A percentile compares a stretch with the other conserved stretches of the same genome.
These are phyloP conservation scores for Kingdonia uniflora DNA, from an alignment of 164 flowering plant species.

Conservation along the genomic window DNA sequence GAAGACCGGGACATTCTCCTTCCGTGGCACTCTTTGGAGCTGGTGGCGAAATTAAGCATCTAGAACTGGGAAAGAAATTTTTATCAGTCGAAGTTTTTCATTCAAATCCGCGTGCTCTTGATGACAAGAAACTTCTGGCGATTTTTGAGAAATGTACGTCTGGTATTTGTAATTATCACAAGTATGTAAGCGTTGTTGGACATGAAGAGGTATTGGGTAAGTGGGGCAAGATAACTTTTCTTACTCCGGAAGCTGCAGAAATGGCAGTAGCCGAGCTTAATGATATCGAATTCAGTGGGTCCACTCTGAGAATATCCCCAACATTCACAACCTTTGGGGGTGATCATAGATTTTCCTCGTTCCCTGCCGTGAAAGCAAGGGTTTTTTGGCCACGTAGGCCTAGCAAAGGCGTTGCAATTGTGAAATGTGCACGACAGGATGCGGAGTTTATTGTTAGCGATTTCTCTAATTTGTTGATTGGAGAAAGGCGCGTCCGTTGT, in stretches of 20 bases:
- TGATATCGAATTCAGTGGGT: conserved; percentile 35
- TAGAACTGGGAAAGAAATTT: conserved; percentile 67
- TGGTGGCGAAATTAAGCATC: conserved; percentile 84
- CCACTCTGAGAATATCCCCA: conserved; percentile 39
- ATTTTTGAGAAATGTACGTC: conserved; percentile 47
- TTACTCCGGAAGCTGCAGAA: conserved; percentile 64
- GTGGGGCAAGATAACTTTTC: conserved; percentile 80
- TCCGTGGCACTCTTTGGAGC: conserved; percentile 82
- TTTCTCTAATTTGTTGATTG: conserved; percentile 33
- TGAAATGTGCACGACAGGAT: conserved; percentile 44
- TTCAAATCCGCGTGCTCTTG: conserved; percentile 24
- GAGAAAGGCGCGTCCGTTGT: conserved; percentile 38
- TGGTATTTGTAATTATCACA: conserved; percentile 54
- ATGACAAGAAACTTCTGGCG: conserved; percentile 64
- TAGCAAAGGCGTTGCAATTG: conserved; percentile 63
- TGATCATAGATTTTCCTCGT: conserved; percentile 38
- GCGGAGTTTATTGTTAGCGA: conserved; percentile 35
- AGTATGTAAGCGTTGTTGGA: conserved; percentile 21
- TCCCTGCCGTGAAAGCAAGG: conserved; percentile 64
- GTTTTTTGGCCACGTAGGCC: conserved; percentile 77
- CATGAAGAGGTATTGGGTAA: conserved; percentile 40
- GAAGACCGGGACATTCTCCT: conserved; percentile 35
- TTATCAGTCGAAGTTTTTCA: conserved; percentile 57
- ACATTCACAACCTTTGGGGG: conserved; percentile 30
- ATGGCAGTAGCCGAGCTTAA: conserved; percentile 37